Conservation (phyloP, 768 basidiomycete genomes). For the Podaxis pistillaris region DNA sequence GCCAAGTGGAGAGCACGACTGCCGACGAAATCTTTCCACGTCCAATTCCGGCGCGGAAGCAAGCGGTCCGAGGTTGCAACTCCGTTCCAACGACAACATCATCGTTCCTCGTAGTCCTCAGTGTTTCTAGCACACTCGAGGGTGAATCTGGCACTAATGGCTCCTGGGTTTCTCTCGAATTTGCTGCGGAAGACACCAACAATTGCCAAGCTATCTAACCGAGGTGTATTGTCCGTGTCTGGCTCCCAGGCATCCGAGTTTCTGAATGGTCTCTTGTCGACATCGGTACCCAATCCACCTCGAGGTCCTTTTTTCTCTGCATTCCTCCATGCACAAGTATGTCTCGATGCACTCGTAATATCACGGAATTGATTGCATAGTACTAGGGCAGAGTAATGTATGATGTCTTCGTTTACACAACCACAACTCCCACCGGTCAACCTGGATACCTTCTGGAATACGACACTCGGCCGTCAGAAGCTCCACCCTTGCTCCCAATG, state of each 20-base stretch:
- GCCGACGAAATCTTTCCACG: background rate
- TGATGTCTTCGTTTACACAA: slow-evolving; percentile 83
- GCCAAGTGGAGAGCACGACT: background rate
- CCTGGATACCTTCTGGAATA: slow-evolving; percentile 70
- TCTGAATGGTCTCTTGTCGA: slow-evolving; percentile 73
- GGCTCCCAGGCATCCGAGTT: slow-evolving; percentile 82
- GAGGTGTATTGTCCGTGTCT: slow-evolving; percentile 70
- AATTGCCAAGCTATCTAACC: slow-evolving; percentile 60
- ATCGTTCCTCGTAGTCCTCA: slow-evolving; percentile 2
- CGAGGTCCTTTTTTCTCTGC: slow-evolving; percentile 64
- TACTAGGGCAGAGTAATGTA: slow-evolving; percentile 84
- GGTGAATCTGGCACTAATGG: slow-evolving; percentile 23
- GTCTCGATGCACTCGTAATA: slow-evolving; percentile 22
- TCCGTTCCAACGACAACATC: background rate
- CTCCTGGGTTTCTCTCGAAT: slow-evolving; percentile 36
- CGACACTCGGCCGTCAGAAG: slow-evolving; percentile 59
- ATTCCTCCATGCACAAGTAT: slow-evolving; percentile 78
- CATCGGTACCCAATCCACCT: slow-evolving; percentile 41
- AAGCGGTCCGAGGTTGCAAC: background rate
- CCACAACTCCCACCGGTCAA: slow-evolving; percentile 38
- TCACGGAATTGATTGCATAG: slow-evolving; percentile 14
- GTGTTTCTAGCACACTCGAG: background rate
- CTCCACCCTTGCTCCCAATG: slow-evolving; percentile 59
- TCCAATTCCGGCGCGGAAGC: background rate
- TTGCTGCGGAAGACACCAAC: slow-evolving; percentile 50